Conservation (phyloP, 1,284 basidiomycete genomes). For the Porodaedalea pini region DNA sequence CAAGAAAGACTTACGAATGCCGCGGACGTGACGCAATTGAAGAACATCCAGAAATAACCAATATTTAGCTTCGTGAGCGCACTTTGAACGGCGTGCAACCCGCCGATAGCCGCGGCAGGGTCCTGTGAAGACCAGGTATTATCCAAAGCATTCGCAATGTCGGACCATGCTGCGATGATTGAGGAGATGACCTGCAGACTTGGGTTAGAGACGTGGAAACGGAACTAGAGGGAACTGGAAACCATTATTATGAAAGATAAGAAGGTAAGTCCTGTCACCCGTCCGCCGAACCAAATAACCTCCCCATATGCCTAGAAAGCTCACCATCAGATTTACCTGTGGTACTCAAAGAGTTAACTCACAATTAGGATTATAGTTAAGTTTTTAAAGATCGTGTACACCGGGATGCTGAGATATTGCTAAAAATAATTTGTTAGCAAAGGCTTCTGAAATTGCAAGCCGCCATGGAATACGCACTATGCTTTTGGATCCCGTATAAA, state of each 20-base stretch:
- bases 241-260: conserved; percentile 94
- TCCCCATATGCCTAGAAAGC: conserved; percentile 85
- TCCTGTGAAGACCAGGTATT: conserved; percentile 38
- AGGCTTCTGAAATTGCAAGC: background rate
- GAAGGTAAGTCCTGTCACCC: conserved; percentile 84
- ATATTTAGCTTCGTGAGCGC: conserved; percentile 62
- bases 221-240: background rate
- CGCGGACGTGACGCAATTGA: conserved; percentile 90
- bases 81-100: conserved; percentile 43
- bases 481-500: conserved; percentile 98
- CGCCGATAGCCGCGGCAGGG: conserved; percentile 39
- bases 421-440: conserved; percentile 31
- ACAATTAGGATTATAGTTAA: conserved; percentile 97
- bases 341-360: conserved; percentile 30
- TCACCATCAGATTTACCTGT: background rate
- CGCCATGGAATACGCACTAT: conserved; percentile 52
- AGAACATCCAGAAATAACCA: conserved; percentile 96
- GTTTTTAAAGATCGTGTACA: conserved; percentile 99
- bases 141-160: conserved; percentile 60
- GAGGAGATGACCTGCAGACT: conserved; percentile 80
- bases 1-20: conserved; percentile 68
- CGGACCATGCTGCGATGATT: conserved; percentile 92
- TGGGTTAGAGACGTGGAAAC: conserved; percentile 9
- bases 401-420: conserved; percentile 92
- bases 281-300: conserved; percentile 94